Conservation (phyloP, 495 filamentous ascomycete species). For the Aspergillus kassunensis region DNA sequence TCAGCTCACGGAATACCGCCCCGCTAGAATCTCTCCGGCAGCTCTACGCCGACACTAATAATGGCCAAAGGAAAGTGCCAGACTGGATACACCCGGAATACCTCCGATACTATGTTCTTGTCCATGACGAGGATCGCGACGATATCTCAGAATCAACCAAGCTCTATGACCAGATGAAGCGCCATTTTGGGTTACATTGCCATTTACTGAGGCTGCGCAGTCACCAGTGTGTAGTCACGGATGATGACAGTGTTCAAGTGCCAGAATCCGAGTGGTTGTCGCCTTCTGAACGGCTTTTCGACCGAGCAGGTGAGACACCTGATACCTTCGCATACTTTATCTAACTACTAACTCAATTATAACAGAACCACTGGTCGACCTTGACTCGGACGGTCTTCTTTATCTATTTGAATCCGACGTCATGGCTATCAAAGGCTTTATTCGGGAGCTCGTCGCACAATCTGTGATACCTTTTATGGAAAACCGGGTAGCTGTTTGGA, state of each 20-base stretch:
- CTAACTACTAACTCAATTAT: no score
- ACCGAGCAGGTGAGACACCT: slow-evolving; percentile 50
- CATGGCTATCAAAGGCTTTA: slow-evolving; percentile 77
- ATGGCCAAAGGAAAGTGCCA: slow-evolving; percentile 63
- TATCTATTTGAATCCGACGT: slow-evolving; percentile 91
- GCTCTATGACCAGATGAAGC: slow-evolving; percentile 96
- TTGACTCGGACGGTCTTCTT: slow-evolving; percentile 60
- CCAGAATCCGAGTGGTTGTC: slow-evolving; percentile 85
- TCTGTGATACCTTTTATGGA: slow-evolving; percentile 95
- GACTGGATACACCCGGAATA: slow-evolving; percentile 84
- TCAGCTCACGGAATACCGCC: slow-evolving; percentile 75
- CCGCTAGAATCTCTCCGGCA: slow-evolving; percentile 81
- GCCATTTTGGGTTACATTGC: slow-evolving; percentile 92
- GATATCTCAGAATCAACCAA: slow-evolving; percentile 84
- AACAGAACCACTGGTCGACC: slow-evolving; percentile 53
- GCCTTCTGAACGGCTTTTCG: slow-evolving; percentile 75
- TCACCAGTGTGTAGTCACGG: slow-evolving; percentile 78
- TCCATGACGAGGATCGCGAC: slow-evolving; percentile 95
- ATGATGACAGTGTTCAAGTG: slow-evolving; percentile 83
- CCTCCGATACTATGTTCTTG: slow-evolving; percentile 89
- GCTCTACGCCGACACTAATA: slow-evolving; percentile 72
- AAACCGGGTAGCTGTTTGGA: slow-evolving; percentile 83
- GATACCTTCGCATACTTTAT: background rate
- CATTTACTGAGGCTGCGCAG: slow-evolving; percentile 83
- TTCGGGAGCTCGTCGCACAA: slow-evolving; percentile 89